Evolutionary conservation across 805 yeast genomes (phyloP).

Genomic region (Barnettozyma sp.): DNA sequence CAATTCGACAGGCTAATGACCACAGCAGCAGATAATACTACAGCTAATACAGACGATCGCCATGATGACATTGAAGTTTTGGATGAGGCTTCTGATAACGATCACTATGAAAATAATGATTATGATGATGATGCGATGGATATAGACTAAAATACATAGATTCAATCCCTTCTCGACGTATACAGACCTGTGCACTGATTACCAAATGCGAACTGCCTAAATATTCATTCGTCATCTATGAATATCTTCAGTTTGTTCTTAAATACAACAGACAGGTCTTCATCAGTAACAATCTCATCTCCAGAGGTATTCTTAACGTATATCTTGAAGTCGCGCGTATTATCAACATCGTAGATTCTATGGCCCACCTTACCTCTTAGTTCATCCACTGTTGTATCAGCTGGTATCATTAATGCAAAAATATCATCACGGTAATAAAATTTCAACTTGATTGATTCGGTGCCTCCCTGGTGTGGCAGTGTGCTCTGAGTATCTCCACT

Average conservation of each 20-base stretch:
- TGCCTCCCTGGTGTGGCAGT: no score
- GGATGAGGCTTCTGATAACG: no score
- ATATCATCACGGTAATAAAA: constrained; percentile 77
- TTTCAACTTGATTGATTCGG: constrained; percentile 50
- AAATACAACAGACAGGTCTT: constrained; percentile 29
- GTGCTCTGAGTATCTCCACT: constrained; percentile 22
- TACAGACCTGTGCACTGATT: no score
- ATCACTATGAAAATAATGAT: neutral
- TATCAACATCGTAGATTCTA: constrained; percentile 36
- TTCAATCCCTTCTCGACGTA: no score
- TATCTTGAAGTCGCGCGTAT: constrained; percentile 27
- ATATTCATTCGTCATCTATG: constrained; percentile 28
- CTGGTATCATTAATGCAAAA: constrained; percentile 58
- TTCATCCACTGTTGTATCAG: constrained; percentile 41
- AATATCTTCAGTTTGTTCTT: constrained; percentile 31
- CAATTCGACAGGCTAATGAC: constrained; percentile 12
- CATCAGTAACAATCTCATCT: constrained; percentile 28
- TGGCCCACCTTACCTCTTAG: constrained; percentile 45
- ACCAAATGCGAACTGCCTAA: neutral
- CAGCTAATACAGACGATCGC: constrained; percentile 11
- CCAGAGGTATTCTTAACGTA: constrained; percentile 28
- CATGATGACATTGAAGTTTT: neutral
- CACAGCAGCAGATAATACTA: no score
- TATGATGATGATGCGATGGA: constrained; percentile 10
- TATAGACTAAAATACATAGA: constrained; percentile 11